A percentile compares a stretch with the other conserved stretches of the same genome.
Evolutionary conservation across 2,329 filamentous ascomycete genomes (phyloP).

Genomic region (Fusarium virguliforme): DNA sequence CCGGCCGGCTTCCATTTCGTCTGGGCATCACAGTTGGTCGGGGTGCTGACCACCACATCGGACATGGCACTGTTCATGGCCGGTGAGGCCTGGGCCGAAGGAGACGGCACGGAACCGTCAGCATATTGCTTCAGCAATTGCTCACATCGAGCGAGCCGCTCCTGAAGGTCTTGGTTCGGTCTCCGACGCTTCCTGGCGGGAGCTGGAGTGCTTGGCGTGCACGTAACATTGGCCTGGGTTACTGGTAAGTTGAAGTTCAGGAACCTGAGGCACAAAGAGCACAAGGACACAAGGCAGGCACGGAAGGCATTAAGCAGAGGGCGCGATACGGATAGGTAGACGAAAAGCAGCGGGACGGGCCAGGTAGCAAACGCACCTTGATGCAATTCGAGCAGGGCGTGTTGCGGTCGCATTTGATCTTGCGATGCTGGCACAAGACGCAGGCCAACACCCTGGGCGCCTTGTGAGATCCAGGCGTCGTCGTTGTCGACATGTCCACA

Average conservation of each 20-base stretch:
- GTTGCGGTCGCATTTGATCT: constrained; percentile 75
- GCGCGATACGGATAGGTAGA: neutral
- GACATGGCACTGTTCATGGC: constrained; percentile 44
- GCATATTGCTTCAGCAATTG: constrained; percentile 73
- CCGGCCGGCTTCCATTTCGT: constrained; percentile 63
- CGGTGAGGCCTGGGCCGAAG: constrained; percentile 39
- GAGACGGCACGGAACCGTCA: constrained; percentile 53
- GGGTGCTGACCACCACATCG: constrained; percentile 50
- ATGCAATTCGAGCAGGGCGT: constrained; percentile 74
- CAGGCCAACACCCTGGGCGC: constrained; percentile 67
- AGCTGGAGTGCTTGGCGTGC: constrained; percentile 73
- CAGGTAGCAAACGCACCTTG: constrained; percentile 63
- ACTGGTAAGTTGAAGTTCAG: constrained; percentile 34
- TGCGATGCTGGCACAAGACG: constrained; percentile 73
- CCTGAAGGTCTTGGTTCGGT: constrained; percentile 74
- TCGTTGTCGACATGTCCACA: constrained; percentile 55
- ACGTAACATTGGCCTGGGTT: constrained; percentile 70
- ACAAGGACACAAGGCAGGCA: constrained; percentile 10
- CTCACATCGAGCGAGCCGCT: constrained; percentile 72
- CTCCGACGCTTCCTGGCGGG: constrained; percentile 72
- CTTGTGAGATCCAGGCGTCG: constrained; percentile 56
- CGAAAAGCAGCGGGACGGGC: constrained; percentile 1
- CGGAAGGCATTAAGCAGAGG: neutral
- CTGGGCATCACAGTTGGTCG: constrained; percentile 53
- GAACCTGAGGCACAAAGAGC: constrained; percentile 9